Evolutionary conservation across 2,329 filamentous ascomycete genomes (phyloP).

Genomic region (Penicillium brevicompactum): DNA sequence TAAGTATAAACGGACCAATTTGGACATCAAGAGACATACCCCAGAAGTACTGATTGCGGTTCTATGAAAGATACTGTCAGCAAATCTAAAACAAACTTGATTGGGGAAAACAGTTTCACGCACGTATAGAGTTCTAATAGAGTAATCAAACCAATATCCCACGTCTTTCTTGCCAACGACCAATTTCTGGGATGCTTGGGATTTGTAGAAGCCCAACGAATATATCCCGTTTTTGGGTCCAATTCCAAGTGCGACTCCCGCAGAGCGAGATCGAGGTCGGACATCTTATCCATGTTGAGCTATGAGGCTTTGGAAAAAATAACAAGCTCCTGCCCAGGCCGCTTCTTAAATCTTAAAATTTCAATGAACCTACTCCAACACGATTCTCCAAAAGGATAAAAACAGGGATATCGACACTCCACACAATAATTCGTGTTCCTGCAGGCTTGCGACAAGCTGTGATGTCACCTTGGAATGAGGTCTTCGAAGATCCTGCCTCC

Average conservation of each 20-base stretch:
- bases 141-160: slow-evolving; percentile 25
- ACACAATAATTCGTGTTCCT: not conserved
- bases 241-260: not conserved
- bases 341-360: not conserved
- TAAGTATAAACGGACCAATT: not conserved
- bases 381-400: not conserved
- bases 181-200: slow-evolving; percentile 27
- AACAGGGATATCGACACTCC: not conserved
- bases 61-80: not conserved
- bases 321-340: not conserved
- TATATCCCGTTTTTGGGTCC: not conserved
- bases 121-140: slow-evolving; percentile 28
- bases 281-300: not conserved
- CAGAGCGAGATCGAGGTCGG: not conserved
- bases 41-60: slow-evolving; percentile 9
- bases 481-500: not conserved
- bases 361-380: not conserved
- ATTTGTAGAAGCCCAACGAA: slow-evolving; percentile 2
- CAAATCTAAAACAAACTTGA: not conserved
- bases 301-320: not conserved
- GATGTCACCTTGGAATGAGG: not conserved
- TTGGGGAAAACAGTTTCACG: not conserved
- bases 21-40: not conserved
- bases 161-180: slow-evolving; percentile 20
- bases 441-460: not conserved